These are phyloP conservation scores for Sungouiozyma intestinalis DNA, from an alignment of 805 yeast genomes.

Conservation along the genomic window DNA sequence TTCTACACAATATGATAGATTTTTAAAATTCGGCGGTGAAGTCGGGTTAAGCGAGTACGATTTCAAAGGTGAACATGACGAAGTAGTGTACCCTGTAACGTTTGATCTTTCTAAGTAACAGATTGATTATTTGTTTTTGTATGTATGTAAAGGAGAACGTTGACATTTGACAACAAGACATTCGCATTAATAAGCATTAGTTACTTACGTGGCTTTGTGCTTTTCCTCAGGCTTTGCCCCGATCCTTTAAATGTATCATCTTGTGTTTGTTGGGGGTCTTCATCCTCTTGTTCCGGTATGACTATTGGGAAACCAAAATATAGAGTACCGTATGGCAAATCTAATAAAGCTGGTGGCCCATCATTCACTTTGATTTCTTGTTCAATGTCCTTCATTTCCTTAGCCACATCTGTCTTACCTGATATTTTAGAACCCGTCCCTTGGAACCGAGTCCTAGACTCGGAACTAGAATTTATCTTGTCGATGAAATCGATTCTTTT, in stretches of 20 bases:
- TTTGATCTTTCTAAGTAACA: conserved; percentile 4
- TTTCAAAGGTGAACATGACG: conserved; percentile 30
- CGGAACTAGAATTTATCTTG: conserved; percentile 35
- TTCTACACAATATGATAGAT: conserved; percentile 30
- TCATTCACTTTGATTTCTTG: conserved; percentile 13
- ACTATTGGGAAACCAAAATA: conserved; percentile 85
- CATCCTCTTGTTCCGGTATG: conserved; percentile 32
- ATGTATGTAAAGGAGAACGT: background rate
- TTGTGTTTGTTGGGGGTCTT: conserved; percentile 14
- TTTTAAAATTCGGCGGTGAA: conserved; percentile 32
- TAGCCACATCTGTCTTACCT: no score
- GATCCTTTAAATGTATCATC: conserved; percentile 41
- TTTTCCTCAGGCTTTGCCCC: conserved; percentile 67
- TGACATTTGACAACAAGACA: background rate
- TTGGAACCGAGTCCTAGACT: conserved; percentile 28
- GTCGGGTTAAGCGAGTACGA: conserved; percentile 50
- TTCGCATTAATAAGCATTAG: background rate
- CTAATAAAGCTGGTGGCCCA: conserved; percentile 62
- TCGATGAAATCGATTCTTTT: conserved; percentile 46
- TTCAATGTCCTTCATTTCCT: no score
- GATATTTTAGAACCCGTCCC: conserved; percentile 67
- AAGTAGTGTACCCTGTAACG: conserved; percentile 18
- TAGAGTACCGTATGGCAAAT: conserved; percentile 71
- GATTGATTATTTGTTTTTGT: background rate
- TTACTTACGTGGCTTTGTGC: conserved; percentile 55